Evolutionary conservation across 805 yeast species (phyloP), one percentile per base, ranked within the genome.

Genomic region (Nakazawaea molendinolei): DNA sequence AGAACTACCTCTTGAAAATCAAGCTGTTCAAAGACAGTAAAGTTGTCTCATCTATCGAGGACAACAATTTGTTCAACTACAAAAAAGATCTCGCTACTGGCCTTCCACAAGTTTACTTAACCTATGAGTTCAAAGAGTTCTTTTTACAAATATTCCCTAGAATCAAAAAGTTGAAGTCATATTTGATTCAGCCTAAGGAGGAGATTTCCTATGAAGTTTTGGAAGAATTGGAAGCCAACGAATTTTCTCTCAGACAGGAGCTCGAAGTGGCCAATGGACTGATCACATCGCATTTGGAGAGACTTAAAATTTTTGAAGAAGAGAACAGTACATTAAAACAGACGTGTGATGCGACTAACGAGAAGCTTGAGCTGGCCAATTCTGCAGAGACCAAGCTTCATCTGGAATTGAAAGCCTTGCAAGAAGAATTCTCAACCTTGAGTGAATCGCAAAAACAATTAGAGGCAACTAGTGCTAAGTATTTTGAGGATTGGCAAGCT

Each of bases 101-200:
- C 1, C 67, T 90, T 28, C 98, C 97, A 0, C 74, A 76, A 40
- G 82, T 90, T 1, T 86, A 71, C 48, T 81, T 92, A 50, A 80
- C 79, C 40, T 52, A 71, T 0, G 58, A 67, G 3, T 86, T 86
- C 52, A 76, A 84, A 3, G 62, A 61, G 3, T 60, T 87, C 34
- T 60, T 92, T 28, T 77, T 76, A 43, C 92, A 82, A 2, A 82
- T 86, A 48, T 75, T 70, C 43, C 46, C 58, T 7, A 67, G 96
- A 40, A 74, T 92, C 19, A 71, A 71, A 43, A 69, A 77, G 30
- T 79, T 95, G 0, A 81, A 77, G 43, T 86, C 78, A 47, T 95
- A 97, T 0, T 60, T 67, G 5, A 54, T 70, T 29, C 94, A 85
- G 47, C 95, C 97, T 0, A 64, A 68, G 24, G 70, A 74, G 0